phyloP scores from a whole-genome alignment of 1,139 yeast species.

The Yamadazyma dushanensis region DNA sequence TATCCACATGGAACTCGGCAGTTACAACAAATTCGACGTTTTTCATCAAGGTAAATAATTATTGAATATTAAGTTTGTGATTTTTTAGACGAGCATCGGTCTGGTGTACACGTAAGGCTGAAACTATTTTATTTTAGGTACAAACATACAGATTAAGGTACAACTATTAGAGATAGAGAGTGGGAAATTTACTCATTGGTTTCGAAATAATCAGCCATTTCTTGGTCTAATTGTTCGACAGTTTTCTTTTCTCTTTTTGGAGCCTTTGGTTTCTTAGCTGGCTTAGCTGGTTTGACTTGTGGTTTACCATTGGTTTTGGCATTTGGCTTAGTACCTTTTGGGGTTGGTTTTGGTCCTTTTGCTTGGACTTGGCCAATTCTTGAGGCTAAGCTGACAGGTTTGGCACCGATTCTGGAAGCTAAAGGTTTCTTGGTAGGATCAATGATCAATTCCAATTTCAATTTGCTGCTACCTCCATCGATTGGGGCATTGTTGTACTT shows the following conservation, averaged over 20 bases:
- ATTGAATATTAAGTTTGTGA: background rate
- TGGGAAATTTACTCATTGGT: constrained; percentile 2
- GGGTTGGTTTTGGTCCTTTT: constrained; percentile 12
- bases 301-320: constrained; percentile 19
- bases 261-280: constrained; percentile 24
- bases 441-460: constrained; percentile 81
- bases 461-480: constrained; percentile 78
- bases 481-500: constrained; percentile 92
- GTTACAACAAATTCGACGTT: constrained; percentile 49
- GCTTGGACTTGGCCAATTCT: constrained; percentile 22
- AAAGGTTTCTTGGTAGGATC: constrained; percentile 83
- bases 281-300: constrained; percentile 24
- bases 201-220: constrained; percentile 84
- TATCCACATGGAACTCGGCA: constrained; percentile 59
- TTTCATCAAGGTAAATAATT: constrained; percentile 10
- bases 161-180: background rate
- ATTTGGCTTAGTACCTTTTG: no score
- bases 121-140: no score
- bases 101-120: no score
- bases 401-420: constrained; percentile 59
- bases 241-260: constrained; percentile 66
- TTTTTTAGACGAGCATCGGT: constrained; percentile 3
- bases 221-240: constrained; percentile 88
- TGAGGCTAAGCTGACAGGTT: constrained; percentile 18
- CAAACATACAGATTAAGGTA: no score